Conservation (phyloP, 352 stramenopile genomes). For the Peronospora belbahrii region DNA sequence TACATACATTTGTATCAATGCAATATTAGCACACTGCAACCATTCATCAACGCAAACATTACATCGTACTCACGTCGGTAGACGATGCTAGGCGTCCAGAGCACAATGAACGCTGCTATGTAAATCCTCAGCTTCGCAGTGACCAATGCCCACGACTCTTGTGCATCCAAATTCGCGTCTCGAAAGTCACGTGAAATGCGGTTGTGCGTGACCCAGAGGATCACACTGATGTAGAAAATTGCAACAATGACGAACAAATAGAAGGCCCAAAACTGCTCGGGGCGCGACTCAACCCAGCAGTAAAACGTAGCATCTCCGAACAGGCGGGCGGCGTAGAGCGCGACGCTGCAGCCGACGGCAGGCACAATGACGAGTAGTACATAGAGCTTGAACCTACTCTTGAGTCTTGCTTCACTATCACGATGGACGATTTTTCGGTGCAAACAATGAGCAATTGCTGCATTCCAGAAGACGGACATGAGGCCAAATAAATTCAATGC, state of each 20-base stretch:
- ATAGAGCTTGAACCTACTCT: slow-evolving; percentile 56
- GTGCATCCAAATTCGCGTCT: slow-evolving; percentile 52
- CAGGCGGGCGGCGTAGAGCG: slow-evolving; percentile 30
- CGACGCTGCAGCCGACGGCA: slow-evolving; percentile 26
- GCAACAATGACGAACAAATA: slow-evolving; percentile 61
- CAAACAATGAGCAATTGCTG: slow-evolving; percentile 61
- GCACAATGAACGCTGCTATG: slow-evolving; percentile 59
- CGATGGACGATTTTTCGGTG: slow-evolving; percentile 59
- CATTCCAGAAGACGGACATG: slow-evolving; percentile 66
- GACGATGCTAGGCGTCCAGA: slow-evolving; percentile 54
- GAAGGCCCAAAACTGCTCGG: slow-evolving; percentile 44
- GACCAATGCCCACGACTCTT: slow-evolving; percentile 57
- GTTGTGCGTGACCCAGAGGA: slow-evolving; percentile 54
- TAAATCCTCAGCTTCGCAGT: slow-evolving; percentile 61
- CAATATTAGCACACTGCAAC: slow-evolving; percentile 1
- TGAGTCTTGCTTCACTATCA: slow-evolving; percentile 55
- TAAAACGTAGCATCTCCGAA: slow-evolving; percentile 57
- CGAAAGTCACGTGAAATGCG: slow-evolving; percentile 38
- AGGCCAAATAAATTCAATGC: slow-evolving; percentile 41
- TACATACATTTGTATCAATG: slow-evolving; percentile 10
- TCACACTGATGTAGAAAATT: slow-evolving; percentile 59
- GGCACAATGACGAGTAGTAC: slow-evolving; percentile 39
- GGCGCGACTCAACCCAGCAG: slow-evolving; percentile 56
- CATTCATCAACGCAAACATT: slow-evolving; percentile 1
- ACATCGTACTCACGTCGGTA: slow-evolving; percentile 41